Conservation (phyloP, 148 eudicot species). For the Fagopyrum esculentum region DNA sequence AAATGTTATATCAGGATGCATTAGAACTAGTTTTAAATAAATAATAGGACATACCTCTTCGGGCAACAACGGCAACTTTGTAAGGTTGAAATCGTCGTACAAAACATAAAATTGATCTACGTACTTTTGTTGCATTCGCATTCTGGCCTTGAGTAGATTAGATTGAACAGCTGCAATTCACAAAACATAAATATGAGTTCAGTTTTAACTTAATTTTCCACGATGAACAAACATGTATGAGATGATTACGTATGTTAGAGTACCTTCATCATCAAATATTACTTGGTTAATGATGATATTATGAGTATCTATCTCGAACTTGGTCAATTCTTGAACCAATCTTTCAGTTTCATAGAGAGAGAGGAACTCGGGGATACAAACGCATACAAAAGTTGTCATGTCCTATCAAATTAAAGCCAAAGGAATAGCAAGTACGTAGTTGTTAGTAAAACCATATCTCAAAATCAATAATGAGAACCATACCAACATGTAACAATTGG, state of each 20-base stretch:
- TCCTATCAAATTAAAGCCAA: conserved; percentile 37
- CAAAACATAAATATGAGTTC: not conserved
- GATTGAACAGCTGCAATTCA: conserved; percentile 57
- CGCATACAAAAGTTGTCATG: conserved; percentile 87
- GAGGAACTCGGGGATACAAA: conserved; percentile 96
- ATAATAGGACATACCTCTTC: conserved; percentile 58
- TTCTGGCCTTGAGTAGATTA: conserved; percentile 92
- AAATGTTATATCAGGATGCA: too few relatives aligned
- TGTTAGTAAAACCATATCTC: not conserved
- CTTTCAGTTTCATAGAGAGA: conserved; percentile 94
- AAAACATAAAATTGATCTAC: conserved; percentile 86
- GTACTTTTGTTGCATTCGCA: conserved; percentile 91
- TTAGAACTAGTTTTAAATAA: too few relatives aligned
- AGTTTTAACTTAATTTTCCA: not conserved
- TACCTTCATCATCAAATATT: conserved; percentile 84
- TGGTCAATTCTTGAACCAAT: conserved; percentile 83
- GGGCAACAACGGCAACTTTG: conserved; percentile 88
- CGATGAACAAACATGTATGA: not conserved
- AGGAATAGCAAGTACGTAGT: too few relatives aligned
- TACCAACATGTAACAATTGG: not conserved
- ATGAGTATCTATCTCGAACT: conserved; percentile 95
- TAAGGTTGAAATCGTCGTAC: conserved; percentile 85
- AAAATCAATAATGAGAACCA: not conserved
- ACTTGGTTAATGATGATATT: conserved; percentile 90
- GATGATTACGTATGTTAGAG: not conserved